phyloP scores from a whole-genome alignment of 2,329 filamentous ascomycete species.

The Epichloe typhina region DNA sequence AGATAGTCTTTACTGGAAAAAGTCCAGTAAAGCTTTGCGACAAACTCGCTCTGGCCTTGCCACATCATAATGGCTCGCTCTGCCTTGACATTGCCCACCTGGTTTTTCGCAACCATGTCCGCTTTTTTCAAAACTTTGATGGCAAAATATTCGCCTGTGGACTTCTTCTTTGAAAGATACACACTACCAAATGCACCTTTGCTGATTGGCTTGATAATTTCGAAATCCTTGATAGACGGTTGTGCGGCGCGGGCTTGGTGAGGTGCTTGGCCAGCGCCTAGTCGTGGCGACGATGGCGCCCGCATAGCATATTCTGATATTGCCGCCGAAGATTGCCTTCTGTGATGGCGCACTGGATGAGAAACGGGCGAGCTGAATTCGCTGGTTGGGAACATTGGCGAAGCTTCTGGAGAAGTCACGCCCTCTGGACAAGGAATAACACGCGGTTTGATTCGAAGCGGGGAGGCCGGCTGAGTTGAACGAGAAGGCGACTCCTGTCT shows the following conservation, averaged over 20 bases:
- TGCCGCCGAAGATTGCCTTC: slow-evolving; percentile 81
- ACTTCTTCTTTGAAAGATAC: slow-evolving; percentile 96
- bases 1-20: slow-evolving; percentile 99
- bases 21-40: slow-evolving; percentile 98
- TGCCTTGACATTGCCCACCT: slow-evolving; percentile 97
- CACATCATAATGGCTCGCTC: slow-evolving; percentile 99
- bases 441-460: slow-evolving; percentile 77
- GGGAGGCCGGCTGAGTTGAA: slow-evolving; percentile 67
- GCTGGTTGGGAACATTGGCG: slow-evolving; percentile 70
- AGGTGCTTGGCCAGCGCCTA: slow-evolving; percentile 62
- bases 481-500: slow-evolving; percentile 84
- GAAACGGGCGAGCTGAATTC: slow-evolving; percentile 69
- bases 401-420: slow-evolving; percentile 74
- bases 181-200: slow-evolving; percentile 98
- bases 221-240: slow-evolving; percentile 97
- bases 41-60: slow-evolving; percentile 98
- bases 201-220: slow-evolving; percentile 98
- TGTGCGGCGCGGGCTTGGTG: slow-evolving; percentile 80
- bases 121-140: slow-evolving; percentile 98
- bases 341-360: slow-evolving; percentile 51
- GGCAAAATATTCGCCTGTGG: slow-evolving; percentile 93
- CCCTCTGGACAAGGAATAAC: slow-evolving; percentile 46
- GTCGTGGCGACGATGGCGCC: slow-evolving; percentile 68
- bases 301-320: slow-evolving; percentile 56
- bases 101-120: slow-evolving; percentile 99